Conservation (phyloP, 1,284 basidiomycete species). For the Phaffia rhodozyma region DNA sequence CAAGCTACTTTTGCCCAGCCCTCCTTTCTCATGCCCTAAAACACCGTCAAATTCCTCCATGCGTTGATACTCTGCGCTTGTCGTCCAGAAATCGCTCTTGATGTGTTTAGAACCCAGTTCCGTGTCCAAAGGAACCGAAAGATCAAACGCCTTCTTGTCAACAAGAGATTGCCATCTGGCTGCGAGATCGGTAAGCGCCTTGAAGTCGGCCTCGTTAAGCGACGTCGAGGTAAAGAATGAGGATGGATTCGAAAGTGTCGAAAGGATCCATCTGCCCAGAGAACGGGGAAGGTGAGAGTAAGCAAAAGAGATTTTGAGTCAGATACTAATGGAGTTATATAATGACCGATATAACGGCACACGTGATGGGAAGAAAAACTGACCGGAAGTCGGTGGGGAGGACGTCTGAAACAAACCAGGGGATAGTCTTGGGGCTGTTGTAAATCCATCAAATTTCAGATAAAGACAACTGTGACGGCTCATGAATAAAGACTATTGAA, state of each 20-base stretch:
- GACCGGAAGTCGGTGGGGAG: constrained; percentile 61
- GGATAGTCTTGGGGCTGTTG: constrained; percentile 67
- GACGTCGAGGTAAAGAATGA: constrained; percentile 46
- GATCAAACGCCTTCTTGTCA: constrained; percentile 54
- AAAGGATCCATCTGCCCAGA: constrained; percentile 34
- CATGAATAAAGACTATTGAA: constrained; percentile 17
- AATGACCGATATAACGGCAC: constrained; percentile 34
- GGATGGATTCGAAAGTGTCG: constrained; percentile 38
- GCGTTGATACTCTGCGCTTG: constrained; percentile 69
- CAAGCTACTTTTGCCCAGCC: constrained; percentile 51
- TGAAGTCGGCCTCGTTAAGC: constrained; percentile 25
- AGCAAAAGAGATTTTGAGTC: constrained; percentile 13
- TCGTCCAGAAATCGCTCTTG: constrained; percentile 66
- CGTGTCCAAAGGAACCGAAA: constrained; percentile 56
- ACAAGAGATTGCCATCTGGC: constrained; percentile 63
- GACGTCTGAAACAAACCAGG: constrained; percentile 90
- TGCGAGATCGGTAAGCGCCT: constrained; percentile 48
- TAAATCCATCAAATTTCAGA: constrained; percentile 19
- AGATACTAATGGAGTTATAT: constrained; percentile 29
- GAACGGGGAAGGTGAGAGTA: neutral
- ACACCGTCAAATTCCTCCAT: constrained; percentile 39
- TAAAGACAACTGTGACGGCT: constrained; percentile 16
- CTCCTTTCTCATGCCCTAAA: no score
- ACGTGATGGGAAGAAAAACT: constrained; percentile 36
- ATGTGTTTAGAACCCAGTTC: constrained; percentile 43